Conservation (phyloP, 805 yeast species). For the Priceomyces haplophilus region DNA sequence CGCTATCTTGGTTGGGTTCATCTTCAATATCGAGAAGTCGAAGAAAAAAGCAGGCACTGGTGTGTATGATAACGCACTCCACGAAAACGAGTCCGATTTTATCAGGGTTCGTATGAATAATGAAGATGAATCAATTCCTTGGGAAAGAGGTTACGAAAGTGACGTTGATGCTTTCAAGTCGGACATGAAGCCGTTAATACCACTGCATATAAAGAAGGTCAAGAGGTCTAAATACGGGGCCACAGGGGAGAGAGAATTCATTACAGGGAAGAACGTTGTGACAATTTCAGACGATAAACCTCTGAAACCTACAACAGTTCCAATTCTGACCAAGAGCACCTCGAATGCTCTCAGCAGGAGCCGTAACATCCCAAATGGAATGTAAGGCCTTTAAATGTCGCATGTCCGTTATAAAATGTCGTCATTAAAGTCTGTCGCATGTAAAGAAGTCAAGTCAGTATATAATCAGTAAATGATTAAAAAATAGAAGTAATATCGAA, state of each 20-base stretch:
- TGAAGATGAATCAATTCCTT: conserved; percentile 19
- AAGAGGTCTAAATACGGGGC: conserved; percentile 19
- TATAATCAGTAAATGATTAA: too few relatives aligned
- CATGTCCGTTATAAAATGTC: background rate
- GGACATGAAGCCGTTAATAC: conserved; percentile 32
- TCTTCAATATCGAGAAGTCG: conserved; percentile 15
- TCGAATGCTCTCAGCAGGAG: background rate
- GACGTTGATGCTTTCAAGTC: conserved; percentile 33
- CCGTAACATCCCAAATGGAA: background rate
- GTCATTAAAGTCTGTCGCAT: background rate
- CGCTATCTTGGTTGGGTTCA: conserved; percentile 17
- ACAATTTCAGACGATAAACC: background rate
- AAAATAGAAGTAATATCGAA: background rate
- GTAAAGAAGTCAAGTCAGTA: too few relatives aligned
- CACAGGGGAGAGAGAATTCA: background rate
- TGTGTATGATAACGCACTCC: background rate
- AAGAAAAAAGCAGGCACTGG: background rate
- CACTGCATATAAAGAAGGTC: conserved; percentile 16
- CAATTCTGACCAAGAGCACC: background rate
- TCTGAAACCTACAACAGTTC: background rate
- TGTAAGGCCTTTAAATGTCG: background rate
- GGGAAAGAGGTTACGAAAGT: conserved; percentile 43
- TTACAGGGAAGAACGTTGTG: background rate
- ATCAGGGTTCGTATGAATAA: conserved; percentile 36
- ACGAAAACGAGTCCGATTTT: conserved; percentile 24